Evolutionary conservation across 257 asterid species (phyloP), one percentile per base, ranked within the genome.

Genomic region (Solanum chmielewskii): DNA sequence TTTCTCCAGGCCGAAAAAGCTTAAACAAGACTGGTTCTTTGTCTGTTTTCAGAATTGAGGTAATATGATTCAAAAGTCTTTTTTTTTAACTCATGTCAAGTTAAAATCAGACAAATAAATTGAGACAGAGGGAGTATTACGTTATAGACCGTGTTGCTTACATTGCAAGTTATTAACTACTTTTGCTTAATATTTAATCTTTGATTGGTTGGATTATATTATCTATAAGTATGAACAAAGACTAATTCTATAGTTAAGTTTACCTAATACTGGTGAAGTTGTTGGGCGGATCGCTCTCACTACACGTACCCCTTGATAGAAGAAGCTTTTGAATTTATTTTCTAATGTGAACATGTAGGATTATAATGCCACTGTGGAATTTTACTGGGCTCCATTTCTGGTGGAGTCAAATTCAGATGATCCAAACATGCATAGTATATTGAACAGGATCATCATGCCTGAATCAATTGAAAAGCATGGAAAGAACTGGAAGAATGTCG

Each of bases 311-410:
- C 62, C 25, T 44, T 27, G 84, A 27, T 5, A 80, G 85, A 49
- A 27, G 27, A 49, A 27, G 18, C 5, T 80, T 78, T 15, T 45
- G 84, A 25, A 27, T 8, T 45, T 13, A 25, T 78, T 77, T 14
- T 47, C 16, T 80, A 15, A 31, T 56, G 13, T n/a, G 44, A 29
- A 49, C 35, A 41, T 89, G 89, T 86, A 96, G 98, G 97, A 96
- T 83, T 96, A 94, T 78, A 96, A 96, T 89, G 98, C 98, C 1
- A 96, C 96, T 4, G 94, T 94, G 14, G 98, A 96, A 87, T 96
- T 96, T n/a, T 96, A 96, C 62, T 96, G 98, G 98, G 95, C 98
- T 4, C 98, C 98, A 71, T 96, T 96, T 85, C 64, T 96, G 90
- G 98, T 96, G 27, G 97, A 94, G 75, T 96, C 98, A 20, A 96